Evolutionary conservation across 495 filamentous ascomycete genomes (phyloP), one percentile per base, ranked within the genome.

Genomic region (Usnea hakonensis): DNA sequence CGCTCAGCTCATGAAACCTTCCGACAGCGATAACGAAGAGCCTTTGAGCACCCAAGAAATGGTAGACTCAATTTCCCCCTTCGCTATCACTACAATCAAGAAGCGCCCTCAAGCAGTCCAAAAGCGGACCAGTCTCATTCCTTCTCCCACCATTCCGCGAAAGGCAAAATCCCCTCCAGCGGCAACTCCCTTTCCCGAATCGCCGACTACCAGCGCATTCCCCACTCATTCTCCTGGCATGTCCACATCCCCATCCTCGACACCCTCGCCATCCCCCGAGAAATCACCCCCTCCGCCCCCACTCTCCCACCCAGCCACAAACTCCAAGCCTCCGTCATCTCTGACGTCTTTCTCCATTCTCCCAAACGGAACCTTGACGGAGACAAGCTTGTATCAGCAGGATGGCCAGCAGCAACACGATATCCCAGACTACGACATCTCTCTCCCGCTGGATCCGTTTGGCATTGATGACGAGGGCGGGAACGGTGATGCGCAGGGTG

Each of bases 51-150:
- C 79, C 6, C 80, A 82, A 68, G 75, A 68, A 48, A 77, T 81
- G 69, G 72, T 82, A 32, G 77, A 81, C 64, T 73, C 76, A 13
- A 74, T 73, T 33, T 80, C 77, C 1, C 79, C 80, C 32, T 82
- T 78, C 53, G 74, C 70, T 1, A 73, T 79, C 57, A 78, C 76
- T 40, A 78, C 77, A 1, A 70, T 73, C 13, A 78, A 77, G 57
- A 78, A 76, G 54, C 44, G 55, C 37, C 58, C 58, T n/a, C 43
- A 54, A 13, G 65, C 56, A 11, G 30, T 59, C 38, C 64, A 62
- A 11, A 36, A 63, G 37, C 54, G 61, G 58, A 41, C 71, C 38
- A 58, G 28, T 19, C 50, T 63, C 35, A 30, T 38, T 26, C 57
- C 41, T 32, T 58, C 56, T 33, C 58, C 60, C 17, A 59, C 61